These are phyloP conservation scores for Babesia gibsoni DNA, from an alignment of 169 alveolate genomes.

Conservation along the genomic window DNA sequence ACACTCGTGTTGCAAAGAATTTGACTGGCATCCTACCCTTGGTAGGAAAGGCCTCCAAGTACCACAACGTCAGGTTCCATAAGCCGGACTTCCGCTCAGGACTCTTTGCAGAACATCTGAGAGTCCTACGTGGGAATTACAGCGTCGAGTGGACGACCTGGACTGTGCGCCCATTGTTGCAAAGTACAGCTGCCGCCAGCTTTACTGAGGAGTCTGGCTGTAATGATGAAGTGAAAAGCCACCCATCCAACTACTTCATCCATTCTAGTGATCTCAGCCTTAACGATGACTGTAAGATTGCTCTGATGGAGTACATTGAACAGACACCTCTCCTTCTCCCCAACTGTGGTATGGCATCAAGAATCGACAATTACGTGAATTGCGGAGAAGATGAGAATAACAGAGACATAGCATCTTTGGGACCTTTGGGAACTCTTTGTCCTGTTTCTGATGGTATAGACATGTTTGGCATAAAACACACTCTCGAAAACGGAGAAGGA, in stretches of 20 bases:
- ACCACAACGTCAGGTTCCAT: slow-evolving; percentile 76
- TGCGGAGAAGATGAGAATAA: slow-evolving; percentile 15
- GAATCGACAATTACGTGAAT: slow-evolving; percentile 70
- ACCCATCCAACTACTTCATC: slow-evolving; percentile 66
- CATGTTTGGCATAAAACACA: slow-evolving; percentile 53
- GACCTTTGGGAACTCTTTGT: slow-evolving; percentile 58
- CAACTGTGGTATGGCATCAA: slow-evolving; percentile 82
- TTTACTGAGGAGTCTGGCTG: slow-evolving; percentile 42
- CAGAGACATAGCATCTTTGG: slow-evolving; percentile 23
- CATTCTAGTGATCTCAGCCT: slow-evolving; percentile 69
- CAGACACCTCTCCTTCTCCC: slow-evolving; percentile 78
- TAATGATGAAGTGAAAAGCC: slow-evolving; percentile 43
- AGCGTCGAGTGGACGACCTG: slow-evolving; percentile 64
- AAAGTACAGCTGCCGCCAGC: slow-evolving; percentile 19
- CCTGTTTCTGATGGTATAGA: slow-evolving; percentile 40
- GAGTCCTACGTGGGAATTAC: slow-evolving; percentile 55
- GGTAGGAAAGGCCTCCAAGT: slow-evolving; percentile 71
- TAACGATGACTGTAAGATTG: slow-evolving; percentile 78
- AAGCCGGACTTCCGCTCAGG: slow-evolving; percentile 74
- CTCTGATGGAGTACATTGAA: slow-evolving; percentile 79
- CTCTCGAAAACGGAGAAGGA: slow-evolving; percentile 46
- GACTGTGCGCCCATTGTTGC: slow-evolving; percentile 55
- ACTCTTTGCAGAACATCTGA: slow-evolving; percentile 25
- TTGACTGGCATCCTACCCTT: slow-evolving; percentile 72
- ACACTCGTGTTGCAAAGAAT: slow-evolving; percentile 69